Conservation (phyloP, 78 protist genomes). For the Capsaspora owczarzaki region DNA sequence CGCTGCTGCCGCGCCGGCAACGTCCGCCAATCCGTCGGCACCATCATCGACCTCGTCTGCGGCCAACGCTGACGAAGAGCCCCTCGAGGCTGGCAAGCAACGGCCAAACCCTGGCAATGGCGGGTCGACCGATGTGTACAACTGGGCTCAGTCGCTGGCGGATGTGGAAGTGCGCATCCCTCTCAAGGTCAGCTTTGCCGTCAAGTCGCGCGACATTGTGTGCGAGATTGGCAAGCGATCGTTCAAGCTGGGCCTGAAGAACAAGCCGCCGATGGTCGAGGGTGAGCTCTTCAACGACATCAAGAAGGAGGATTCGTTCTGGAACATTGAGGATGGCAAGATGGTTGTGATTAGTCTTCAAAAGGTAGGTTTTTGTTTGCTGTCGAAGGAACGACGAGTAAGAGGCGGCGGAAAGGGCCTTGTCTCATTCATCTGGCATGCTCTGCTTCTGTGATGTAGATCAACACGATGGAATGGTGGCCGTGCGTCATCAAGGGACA, state of each 20-base stretch:
- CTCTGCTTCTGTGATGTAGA: not conserved
- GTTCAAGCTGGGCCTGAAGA: constrained; percentile 32
- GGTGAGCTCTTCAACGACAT: constrained; percentile 31
- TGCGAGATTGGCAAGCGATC: constrained; percentile 9
- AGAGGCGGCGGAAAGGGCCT: not conserved
- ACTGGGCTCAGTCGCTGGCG: constrained; percentile 65
- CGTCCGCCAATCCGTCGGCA: too few species aligned
- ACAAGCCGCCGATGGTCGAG: constrained; percentile 25
- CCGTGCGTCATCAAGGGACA: constrained; percentile 28
- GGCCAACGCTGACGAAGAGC: not conserved
- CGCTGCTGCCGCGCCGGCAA: not conserved
- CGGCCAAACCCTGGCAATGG: constrained; percentile 54
- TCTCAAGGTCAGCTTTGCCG: not conserved
- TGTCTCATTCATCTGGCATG: not conserved
- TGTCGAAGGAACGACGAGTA: not conserved
- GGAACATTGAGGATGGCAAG: constrained; percentile 52
- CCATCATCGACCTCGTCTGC: not conserved
- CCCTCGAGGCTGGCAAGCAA: constrained; percentile 19
- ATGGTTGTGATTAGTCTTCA: not conserved
- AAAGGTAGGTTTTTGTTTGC: not conserved
- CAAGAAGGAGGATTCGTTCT: constrained; percentile 32
- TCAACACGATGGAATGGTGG: constrained; percentile 71
- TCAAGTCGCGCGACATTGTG: constrained; percentile 14
- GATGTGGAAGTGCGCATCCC: constrained; percentile 43
- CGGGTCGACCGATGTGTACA: constrained; percentile 29